A percentile compares a stretch with the other conserved stretches of the same genome.
phyloP scores from a whole-genome alignment of 2,329 filamentous ascomycete genomes.

The Sporothrix brunneoviolacea region DNA sequence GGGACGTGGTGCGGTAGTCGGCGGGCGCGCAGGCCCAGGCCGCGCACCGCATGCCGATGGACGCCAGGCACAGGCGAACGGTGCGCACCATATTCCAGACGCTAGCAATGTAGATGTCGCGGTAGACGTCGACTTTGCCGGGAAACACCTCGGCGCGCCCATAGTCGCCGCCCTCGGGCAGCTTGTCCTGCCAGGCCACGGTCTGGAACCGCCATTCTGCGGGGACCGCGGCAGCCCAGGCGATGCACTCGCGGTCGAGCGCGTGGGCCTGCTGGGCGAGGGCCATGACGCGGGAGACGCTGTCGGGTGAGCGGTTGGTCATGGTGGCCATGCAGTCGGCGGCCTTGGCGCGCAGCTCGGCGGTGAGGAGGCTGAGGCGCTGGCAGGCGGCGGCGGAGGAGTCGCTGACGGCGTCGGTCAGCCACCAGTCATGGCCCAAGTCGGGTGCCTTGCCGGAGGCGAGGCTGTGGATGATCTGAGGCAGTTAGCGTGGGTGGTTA shows the following conservation, averaged over 20 bases:
- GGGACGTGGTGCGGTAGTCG: slow-evolving; percentile 56
- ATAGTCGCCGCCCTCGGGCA: slow-evolving; percentile 46
- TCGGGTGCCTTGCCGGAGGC: slow-evolving; percentile 44
- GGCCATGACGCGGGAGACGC: slow-evolving; percentile 43
- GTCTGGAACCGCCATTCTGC: slow-evolving; percentile 45
- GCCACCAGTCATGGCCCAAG: slow-evolving; percentile 55
- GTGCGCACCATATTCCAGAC: slow-evolving; percentile 51
- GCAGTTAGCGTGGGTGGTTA: no score
- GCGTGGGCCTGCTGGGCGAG: slow-evolving; percentile 46
- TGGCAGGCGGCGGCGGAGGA: slow-evolving; percentile 42
- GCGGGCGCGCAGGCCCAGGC: slow-evolving; percentile 55
- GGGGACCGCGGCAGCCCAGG: slow-evolving; percentile 46
- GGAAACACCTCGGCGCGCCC: slow-evolving; percentile 50
- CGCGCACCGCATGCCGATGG: slow-evolving; percentile 50
- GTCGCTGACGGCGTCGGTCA: slow-evolving; percentile 45
- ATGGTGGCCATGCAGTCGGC: slow-evolving; percentile 42
- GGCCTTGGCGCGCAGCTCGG: slow-evolving; percentile 49
- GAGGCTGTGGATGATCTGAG: slow-evolving; percentile 50
- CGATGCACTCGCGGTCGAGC: slow-evolving; percentile 45
- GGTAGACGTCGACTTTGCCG: slow-evolving; percentile 53
- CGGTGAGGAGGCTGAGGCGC: slow-evolving; percentile 45
- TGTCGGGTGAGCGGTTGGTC: slow-evolving; percentile 38
- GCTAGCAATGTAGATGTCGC: slow-evolving; percentile 52
- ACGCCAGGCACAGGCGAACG: slow-evolving; percentile 47
- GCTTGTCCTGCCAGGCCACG: slow-evolving; percentile 50